Conservation (phyloP, 2,329 filamentous ascomycete genomes). For the Peltaster fructicola region DNA sequence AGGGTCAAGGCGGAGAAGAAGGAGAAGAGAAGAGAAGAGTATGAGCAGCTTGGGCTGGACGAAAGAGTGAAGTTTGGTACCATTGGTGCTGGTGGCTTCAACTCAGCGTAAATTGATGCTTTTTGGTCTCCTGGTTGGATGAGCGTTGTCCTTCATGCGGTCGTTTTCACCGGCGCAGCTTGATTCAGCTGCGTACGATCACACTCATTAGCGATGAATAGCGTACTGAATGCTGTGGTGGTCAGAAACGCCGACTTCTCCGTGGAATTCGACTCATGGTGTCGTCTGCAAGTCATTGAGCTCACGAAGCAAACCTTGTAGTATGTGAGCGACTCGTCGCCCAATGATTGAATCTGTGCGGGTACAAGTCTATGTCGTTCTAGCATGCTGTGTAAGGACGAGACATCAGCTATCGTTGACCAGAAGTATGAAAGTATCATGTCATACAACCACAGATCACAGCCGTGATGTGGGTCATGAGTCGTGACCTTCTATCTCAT, state of each 20-base stretch:
- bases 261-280: constrained; percentile 1
- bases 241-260: constrained; percentile 1
- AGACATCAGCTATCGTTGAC: too few species aligned
- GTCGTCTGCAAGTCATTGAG: too few species aligned
- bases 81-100: constrained; percentile 4
- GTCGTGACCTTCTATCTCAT: too few species aligned
- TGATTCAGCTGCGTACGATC: not conserved
- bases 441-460: too few species aligned
- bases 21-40: constrained; percentile 8
- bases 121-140: not conserved
- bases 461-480: too few species aligned
- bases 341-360: too few species aligned
- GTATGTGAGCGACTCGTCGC: too few species aligned
- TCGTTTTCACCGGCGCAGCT: not conserved
- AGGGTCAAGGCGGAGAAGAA: constrained; percentile 7
- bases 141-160: not conserved
- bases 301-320: too few species aligned
- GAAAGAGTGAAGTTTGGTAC: constrained; percentile 6
- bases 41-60: constrained; percentile 6
- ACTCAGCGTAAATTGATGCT: constrained; percentile 3
- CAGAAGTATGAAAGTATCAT: too few species aligned
- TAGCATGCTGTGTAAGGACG: too few species aligned
- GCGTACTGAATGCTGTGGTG: not conserved
- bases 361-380: too few species aligned
- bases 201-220: not conserved